Evolutionary conservation across 2,329 filamentous ascomycete species (phyloP).

Genomic region (Ceratocystis cubensis): DNA sequence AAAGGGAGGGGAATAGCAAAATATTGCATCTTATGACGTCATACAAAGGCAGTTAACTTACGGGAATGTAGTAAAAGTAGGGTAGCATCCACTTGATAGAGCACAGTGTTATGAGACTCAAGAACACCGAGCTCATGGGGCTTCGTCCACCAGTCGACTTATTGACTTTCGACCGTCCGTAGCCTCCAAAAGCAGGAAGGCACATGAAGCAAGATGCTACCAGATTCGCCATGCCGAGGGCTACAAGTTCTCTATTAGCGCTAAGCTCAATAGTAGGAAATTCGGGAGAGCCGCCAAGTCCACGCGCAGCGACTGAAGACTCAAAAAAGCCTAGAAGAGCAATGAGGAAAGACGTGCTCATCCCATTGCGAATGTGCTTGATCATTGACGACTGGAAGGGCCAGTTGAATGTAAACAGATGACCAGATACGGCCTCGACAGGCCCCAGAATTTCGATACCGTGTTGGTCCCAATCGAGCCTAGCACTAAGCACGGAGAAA

Average conservation of each 20-base stretch:
- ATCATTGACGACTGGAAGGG: constrained; percentile 68
- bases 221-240: constrained; percentile 82
- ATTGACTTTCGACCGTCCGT: constrained; percentile 92
- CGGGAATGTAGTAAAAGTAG: constrained; percentile 91
- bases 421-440: constrained; percentile 60
- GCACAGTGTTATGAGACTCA: constrained; percentile 70
- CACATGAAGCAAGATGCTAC: constrained; percentile 84
- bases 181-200: constrained; percentile 87
- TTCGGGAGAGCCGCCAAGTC: constrained; percentile 55
- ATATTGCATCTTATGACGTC: background rate
- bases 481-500: constrained; percentile 67
- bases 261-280: constrained; percentile 74
- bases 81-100: constrained; percentile 73
- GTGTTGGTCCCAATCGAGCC: constrained; percentile 61
- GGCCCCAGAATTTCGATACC: constrained; percentile 76
- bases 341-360: constrained; percentile 87
- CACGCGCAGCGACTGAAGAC: constrained; percentile 90
- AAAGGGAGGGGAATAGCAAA: background rate
- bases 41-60: constrained; percentile 35
- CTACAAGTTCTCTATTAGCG: constrained; percentile 85
- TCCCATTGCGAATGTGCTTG: constrained; percentile 68
- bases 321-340: constrained; percentile 97
- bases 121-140: constrained; percentile 81
- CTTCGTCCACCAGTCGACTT: constrained; percentile 81
- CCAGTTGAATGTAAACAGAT: constrained; percentile 68